A percentile compares a stretch with the other conserved stretches of the same genome.
These are phyloP conservation scores for Eutrema yunnanense DNA, from an alignment of 345 rosid genomes.

Conservation along the genomic window DNA sequence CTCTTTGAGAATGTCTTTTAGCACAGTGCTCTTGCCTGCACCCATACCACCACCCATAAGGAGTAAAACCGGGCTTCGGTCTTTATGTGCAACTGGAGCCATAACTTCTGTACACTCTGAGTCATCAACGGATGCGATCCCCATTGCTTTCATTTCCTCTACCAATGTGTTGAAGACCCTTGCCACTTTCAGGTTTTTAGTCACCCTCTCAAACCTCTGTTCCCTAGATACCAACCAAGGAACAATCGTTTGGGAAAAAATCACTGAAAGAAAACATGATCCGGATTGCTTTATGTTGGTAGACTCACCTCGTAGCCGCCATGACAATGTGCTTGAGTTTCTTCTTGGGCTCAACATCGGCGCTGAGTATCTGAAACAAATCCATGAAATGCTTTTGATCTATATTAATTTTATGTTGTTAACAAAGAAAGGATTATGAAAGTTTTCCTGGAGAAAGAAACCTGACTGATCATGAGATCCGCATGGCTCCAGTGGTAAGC, in stretches of 20 bases:
- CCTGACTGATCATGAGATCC: constrained; percentile 77
- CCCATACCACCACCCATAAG: constrained; percentile 99
- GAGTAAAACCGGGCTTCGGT: constrained; percentile 89
- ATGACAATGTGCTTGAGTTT: constrained; percentile 75
- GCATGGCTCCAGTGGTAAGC: constrained; percentile 91
- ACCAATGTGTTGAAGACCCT: constrained; percentile 71
- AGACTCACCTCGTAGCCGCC: constrained; percentile 73
- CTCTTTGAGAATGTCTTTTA: constrained; percentile 92
- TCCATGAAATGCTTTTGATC: background rate
- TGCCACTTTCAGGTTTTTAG: constrained; percentile 71
- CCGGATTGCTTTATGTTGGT: background rate
- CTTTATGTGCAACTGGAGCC: constrained; percentile 84
- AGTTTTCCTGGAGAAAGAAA: constrained; percentile 11
- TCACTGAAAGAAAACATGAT: background rate
- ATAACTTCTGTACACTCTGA: constrained; percentile 72
- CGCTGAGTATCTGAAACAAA: constrained; percentile 50
- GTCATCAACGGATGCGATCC: constrained; percentile 48
- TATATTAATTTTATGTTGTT: background rate
- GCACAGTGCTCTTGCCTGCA: constrained; percentile 98
- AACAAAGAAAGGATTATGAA: background rate
- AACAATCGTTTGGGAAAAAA: constrained; percentile 1
- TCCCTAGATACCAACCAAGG: constrained; percentile 39
- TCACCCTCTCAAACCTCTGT: constrained; percentile 79
- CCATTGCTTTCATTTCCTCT: constrained; percentile 94
- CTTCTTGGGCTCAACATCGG: constrained; percentile 66